Evolutionary conservation across 805 yeast genomes (phyloP).

Genomic region (Ogataea wickerhamii): DNA sequence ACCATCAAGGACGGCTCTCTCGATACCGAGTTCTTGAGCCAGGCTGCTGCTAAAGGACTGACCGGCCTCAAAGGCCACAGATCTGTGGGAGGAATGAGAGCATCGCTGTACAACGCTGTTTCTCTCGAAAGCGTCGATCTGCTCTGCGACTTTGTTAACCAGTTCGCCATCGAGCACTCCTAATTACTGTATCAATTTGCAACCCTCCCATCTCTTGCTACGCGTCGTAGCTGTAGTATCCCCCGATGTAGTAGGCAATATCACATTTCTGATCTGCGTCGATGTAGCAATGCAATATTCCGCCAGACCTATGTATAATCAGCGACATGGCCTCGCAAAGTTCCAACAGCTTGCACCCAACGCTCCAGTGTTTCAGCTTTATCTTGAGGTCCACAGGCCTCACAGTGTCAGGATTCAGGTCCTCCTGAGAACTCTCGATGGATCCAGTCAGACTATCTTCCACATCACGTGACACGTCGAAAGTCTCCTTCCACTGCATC

Average conservation of each 20-base stretch:
- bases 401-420: constrained; percentile 11
- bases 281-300: constrained; percentile 62
- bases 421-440: constrained; percentile 13
- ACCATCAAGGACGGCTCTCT: constrained; percentile 55
- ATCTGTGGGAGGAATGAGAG: constrained; percentile 96
- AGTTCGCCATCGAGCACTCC: constrained; percentile 50
- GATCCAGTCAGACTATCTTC: constrained; percentile 20
- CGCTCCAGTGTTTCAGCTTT: constrained; percentile 62
- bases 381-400: constrained; percentile 47
- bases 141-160: constrained; percentile 53
- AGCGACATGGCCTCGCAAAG: constrained; percentile 59
- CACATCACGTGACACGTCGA: constrained; percentile 38
- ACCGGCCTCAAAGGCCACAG: constrained; percentile 92
- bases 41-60: constrained; percentile 57
- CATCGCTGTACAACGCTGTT: constrained; percentile 89
- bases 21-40: constrained; percentile 67
- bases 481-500: constrained; percentile 54
- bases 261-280: constrained; percentile 65
- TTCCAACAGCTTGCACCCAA: constrained; percentile 58
- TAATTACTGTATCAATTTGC: background rate
- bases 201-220: background rate
- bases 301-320: constrained; percentile 46
- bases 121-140: constrained; percentile 53
- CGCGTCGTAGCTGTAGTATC: constrained; percentile 19
- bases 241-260: constrained; percentile 57